Conservation (phyloP, 306 rosid species). For the Vigna trinervia region DNA sequence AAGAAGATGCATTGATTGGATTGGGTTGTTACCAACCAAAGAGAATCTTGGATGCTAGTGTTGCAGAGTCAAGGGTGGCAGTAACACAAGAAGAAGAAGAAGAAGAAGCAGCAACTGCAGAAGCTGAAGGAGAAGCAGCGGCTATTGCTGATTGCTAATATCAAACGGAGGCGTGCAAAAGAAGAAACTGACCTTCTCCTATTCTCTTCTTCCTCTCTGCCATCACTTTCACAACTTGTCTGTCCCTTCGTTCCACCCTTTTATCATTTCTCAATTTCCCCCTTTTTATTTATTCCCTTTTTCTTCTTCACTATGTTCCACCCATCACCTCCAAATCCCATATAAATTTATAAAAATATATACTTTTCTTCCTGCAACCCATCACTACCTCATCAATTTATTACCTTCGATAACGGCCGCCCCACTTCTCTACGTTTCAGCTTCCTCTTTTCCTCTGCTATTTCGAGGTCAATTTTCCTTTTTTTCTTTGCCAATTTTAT, state of each 20-base stretch:
- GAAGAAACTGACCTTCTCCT: slow-evolving; percentile 31
- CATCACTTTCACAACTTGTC: neutral
- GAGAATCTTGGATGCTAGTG: neutral
- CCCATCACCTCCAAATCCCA: neutral
- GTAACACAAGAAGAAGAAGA: neutral
- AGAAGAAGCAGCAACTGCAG: neutral
- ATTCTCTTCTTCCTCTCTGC: neutral
- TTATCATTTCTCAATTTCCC: neutral
- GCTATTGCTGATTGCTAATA: neutral
- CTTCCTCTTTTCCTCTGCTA: neutral
- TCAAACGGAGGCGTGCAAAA: slow-evolving; percentile 10
- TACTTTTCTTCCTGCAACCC: neutral
- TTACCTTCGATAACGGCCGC: slow-evolving; percentile 31
- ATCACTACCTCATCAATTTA: slow-evolving; percentile 10
- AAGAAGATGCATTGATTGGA: neutral
- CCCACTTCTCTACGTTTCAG: neutral
- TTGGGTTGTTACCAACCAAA: neutral
- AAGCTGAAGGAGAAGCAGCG: neutral
- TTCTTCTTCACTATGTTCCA: neutral
- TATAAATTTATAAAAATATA: neutral
- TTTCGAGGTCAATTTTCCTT: slow-evolving; percentile 14
- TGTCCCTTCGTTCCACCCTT: slow-evolving; percentile 10
- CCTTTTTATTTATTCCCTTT: neutral
- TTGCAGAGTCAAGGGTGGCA: neutral
- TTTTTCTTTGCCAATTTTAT: neutral